A percentile compares a stretch with the other conserved stretches of the same genome.
Conservation (phyloP, 345 rosid species). For the Garcia nutans region DNA sequence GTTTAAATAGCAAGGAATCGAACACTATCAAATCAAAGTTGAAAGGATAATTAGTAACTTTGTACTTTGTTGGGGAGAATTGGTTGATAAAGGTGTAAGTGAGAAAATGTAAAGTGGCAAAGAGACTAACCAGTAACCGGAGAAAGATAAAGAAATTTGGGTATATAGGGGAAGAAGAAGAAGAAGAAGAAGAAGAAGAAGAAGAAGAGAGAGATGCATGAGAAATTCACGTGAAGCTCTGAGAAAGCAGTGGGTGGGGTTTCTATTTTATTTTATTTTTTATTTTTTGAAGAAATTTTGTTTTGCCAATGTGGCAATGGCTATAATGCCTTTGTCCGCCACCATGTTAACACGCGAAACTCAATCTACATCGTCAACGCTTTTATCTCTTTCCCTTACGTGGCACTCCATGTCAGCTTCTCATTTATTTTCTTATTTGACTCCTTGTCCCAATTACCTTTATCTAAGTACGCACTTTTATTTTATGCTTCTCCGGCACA, state of each 20-base stretch:
- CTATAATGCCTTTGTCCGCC: too few species aligned
- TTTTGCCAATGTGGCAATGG: constrained; percentile 10
- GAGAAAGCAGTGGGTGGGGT: constrained; percentile 25
- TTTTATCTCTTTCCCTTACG: constrained; percentile 1
- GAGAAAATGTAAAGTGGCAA: not conserved
- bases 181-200: not conserved
- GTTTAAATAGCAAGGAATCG: too few species aligned
- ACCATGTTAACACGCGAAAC: too few species aligned
- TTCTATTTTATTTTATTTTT: not conserved
- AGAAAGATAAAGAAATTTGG: not conserved
- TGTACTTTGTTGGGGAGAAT: too few species aligned
- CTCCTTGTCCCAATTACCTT: too few species aligned
- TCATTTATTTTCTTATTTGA: too few species aligned
- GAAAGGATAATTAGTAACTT: too few species aligned
- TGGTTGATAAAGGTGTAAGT: too few species aligned
- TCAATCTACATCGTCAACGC: constrained; percentile 25
- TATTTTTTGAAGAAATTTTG: not conserved
- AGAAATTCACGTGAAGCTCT: constrained; percentile 40
- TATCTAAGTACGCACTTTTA: too few species aligned
- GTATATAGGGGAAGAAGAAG: not conserved
- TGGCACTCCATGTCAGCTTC: constrained; percentile 23
- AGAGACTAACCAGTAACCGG: not conserved
- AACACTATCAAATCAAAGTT: too few species aligned
- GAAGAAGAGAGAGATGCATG: constrained; percentile 8
- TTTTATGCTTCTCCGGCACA: too few species aligned